Evolutionary conservation across 768 basidiomycete species (phyloP), one percentile per base, ranked within the genome.

Genomic region (Lyophyllum atratum): DNA sequence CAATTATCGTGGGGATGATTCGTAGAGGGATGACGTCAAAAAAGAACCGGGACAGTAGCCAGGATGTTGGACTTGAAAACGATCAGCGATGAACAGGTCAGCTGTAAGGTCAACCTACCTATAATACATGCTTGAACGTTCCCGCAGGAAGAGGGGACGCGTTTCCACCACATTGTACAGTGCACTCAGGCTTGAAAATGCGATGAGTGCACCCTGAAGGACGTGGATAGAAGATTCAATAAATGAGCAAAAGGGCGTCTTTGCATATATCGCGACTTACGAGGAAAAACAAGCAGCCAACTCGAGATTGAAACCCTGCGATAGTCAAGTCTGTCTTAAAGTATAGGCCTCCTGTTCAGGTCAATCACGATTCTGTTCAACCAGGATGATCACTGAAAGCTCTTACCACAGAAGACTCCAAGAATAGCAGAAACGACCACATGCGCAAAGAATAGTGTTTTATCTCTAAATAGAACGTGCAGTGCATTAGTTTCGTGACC

Each of bases 251-350:
- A 1, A 3, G 8, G 2, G n/a, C n/a, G n/a, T n/a, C n/a, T n/a
- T n/a, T n/a, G n/a, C n/a, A 10, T 47, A 25, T 25, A 28, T 17
- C 46, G 45, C 12, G 33, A 33, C 25, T 64, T 61, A 91, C 91
- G 65, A 97, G 69, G 85, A 98, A 98, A 80, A 98, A 97, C 40
- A 98, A 72, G 62, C 90, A 92, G 28, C 95, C 95, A n/a, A 98
- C 82, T 28, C 95, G 83, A 34, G 89, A 90, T 69, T 97, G 95
- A 80, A 97, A 97, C 1, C 95, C 95, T 24, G 94, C 91, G 59
- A 97, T 96, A 4, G 85, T 89, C 19, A 83, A 74, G 33, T 80
- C 83, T 0, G 92, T 94, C 26, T 94, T 69, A 73, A 79, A 98
- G 69, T 95, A 97, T 54, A 96, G 70, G 0, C 95, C 95, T 55